These are phyloP conservation scores for Calocera cornea DNA, from an alignment of 768 basidiomycete species.

Conservation along the genomic window DNA sequence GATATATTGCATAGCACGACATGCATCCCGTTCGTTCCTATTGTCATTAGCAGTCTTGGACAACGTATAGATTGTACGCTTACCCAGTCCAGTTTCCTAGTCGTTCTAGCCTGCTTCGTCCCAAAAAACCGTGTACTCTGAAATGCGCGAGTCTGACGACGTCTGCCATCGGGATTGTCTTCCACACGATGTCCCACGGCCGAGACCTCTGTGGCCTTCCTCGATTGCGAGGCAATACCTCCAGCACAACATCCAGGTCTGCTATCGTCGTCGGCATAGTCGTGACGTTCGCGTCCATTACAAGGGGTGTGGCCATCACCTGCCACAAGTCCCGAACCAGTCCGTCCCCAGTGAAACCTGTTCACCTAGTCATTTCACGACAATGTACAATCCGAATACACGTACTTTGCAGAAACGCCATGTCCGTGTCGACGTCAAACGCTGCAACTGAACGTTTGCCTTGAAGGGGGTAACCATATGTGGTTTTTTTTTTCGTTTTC, in stretches of 20 bases:
- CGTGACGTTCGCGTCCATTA: background rate
- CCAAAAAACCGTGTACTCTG: background rate
- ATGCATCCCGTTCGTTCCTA: background rate
- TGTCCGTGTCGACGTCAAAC: no score
- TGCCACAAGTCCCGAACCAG: background rate
- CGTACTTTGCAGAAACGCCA: no score
- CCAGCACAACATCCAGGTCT: background rate
- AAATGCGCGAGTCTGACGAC: background rate
- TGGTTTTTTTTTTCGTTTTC: no score
- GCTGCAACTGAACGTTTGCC: no score
- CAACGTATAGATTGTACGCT: background rate
- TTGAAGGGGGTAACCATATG: no score
- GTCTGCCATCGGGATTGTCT: background rate
- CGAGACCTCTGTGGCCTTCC: background rate
- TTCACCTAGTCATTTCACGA: no score
- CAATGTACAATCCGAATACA: background rate
- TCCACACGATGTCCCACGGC: background rate
- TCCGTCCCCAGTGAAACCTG: no score
- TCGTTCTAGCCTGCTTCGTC: background rate
- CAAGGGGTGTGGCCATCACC: background rate
- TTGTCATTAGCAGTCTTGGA: background rate
- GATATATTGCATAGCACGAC: background rate
- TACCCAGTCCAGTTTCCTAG: background rate
- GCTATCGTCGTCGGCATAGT: background rate
- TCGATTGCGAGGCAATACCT: background rate